phyloP scores from a whole-genome alignment of 345 rosid species.

The Draba incana region DNA sequence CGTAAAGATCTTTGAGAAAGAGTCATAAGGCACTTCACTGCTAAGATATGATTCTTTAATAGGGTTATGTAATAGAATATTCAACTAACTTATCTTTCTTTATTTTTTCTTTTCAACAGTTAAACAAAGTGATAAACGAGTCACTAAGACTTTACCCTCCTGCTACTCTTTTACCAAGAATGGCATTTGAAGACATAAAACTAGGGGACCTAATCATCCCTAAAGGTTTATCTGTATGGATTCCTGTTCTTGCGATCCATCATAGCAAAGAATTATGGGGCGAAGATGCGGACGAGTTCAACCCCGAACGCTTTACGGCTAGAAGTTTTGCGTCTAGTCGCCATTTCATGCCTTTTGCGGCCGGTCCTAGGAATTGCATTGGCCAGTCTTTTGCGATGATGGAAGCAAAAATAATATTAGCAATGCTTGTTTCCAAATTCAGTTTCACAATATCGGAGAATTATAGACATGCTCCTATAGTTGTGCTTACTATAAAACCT shows the following conservation, averaged over 20 bases:
- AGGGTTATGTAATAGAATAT: conserved; percentile 24
- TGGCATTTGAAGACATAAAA: conserved; percentile 87
- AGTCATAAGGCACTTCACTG: conserved; percentile 39
- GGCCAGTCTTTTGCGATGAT: conserved; percentile 83
- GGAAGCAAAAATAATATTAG: conserved; percentile 78
- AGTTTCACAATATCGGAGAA: conserved; percentile 57
- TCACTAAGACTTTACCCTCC: conserved; percentile 93
- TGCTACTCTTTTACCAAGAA: conserved; percentile 81
- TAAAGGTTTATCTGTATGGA: conserved; percentile 91
- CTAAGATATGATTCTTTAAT: conserved; percentile 33
- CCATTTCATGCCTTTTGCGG: conserved; percentile 77
- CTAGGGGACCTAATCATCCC: conserved; percentile 81
- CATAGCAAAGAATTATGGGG: conserved; percentile 94
- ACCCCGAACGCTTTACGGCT: conserved; percentile 71
- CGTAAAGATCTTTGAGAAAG: conserved; percentile 38
- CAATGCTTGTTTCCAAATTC: conserved; percentile 66
- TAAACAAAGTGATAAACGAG: conserved; percentile 86
- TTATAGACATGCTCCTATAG: conserved; percentile 77
- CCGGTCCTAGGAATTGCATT: conserved; percentile 78
- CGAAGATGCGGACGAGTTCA: conserved; percentile 79
- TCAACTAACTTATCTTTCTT: conserved; percentile 36
- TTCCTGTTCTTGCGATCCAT: conserved; percentile 89
- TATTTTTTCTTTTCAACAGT: conserved; percentile 44
- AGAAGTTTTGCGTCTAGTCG: conserved; percentile 54
- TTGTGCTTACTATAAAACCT: conserved; percentile 74